phyloP scores from a whole-genome alignment of 306 rosid genomes.

The Boehmeria nivea region DNA sequence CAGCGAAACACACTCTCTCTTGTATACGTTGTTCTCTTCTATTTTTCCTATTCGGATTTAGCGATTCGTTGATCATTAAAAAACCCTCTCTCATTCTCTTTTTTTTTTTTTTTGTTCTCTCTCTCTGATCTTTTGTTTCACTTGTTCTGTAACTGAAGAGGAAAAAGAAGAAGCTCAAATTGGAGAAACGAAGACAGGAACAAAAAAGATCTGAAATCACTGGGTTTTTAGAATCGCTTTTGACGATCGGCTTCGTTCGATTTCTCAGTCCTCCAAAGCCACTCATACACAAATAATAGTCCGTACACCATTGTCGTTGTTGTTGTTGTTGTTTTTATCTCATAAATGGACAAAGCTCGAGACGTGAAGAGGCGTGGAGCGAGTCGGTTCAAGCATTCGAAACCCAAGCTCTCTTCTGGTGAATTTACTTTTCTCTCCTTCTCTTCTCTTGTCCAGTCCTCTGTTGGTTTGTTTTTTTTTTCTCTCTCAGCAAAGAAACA shows the following conservation, averaged over 20 bases:
- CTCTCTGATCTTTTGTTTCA: neutral
- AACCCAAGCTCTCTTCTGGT: conserved; percentile 43
- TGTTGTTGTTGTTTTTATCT: too few species aligned
- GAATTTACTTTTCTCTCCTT: conserved; percentile 23
- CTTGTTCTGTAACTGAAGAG: conserved; percentile 7
- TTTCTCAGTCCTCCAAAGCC: conserved; percentile 20
- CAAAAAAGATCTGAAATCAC: conserved; percentile 19
- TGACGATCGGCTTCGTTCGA: neutral
- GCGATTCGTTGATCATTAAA: too few species aligned
- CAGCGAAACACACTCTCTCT: neutral
- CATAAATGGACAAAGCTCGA: conserved; percentile 46
- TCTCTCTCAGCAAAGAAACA: conserved; percentile 19
- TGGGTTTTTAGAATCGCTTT: conserved; percentile 5
- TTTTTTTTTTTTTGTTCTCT: too few species aligned
- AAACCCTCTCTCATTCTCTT: neutral
- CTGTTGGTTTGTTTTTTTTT: neutral
- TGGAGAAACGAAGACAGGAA: neutral
- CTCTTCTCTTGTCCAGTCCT: conserved; percentile 5
- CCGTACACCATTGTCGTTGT: neutral
- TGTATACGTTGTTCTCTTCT: conserved; percentile 14
- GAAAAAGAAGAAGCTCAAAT: conserved; percentile 13
- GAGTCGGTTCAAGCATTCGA: conserved; percentile 33
- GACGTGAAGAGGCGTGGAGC: conserved; percentile 50
- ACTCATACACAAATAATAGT: conserved; percentile 27
- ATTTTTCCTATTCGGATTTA: too few species aligned